These are phyloP conservation scores for Ceratonia siliqua DNA, from an alignment of 306 rosid genomes.

Conservation along the genomic window DNA sequence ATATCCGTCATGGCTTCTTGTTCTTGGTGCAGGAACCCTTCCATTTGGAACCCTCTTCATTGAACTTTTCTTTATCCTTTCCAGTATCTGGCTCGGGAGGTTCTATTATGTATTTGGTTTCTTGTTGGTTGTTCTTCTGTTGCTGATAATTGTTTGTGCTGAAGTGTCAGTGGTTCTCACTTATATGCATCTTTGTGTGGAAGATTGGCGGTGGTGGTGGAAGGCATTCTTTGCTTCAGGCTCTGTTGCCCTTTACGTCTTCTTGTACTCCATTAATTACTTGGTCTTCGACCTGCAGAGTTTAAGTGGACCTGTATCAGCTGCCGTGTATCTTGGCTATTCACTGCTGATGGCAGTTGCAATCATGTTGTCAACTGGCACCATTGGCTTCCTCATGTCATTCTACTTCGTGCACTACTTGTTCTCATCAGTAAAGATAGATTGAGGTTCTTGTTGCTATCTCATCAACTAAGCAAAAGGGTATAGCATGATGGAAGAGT, in stretches of 20 bases:
- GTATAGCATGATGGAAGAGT: constrained; percentile 21
- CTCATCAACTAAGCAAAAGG: constrained; percentile 21
- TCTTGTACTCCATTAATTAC: constrained; percentile 68
- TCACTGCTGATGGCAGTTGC: constrained; percentile 65
- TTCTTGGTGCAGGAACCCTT: constrained; percentile 69
- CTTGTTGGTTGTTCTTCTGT: constrained; percentile 52
- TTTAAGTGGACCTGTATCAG: constrained; percentile 70
- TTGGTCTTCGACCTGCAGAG: constrained; percentile 67
- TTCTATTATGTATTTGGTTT: constrained; percentile 69
- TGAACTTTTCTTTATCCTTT: constrained; percentile 67
- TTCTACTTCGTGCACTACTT: constrained; percentile 70
- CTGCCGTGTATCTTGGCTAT: constrained; percentile 60
- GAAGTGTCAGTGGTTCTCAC: constrained; percentile 71
- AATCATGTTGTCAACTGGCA: constrained; percentile 64
- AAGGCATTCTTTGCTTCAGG: constrained; percentile 72
- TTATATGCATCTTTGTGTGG: constrained; percentile 72
- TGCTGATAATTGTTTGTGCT: constrained; percentile 64
- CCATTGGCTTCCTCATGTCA: constrained; percentile 59
- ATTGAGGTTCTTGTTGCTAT: constrained; percentile 30
- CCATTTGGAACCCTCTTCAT: constrained; percentile 74
- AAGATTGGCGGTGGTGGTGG: constrained; percentile 81
- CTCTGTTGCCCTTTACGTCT: constrained; percentile 62
- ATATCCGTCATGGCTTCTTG: constrained; percentile 67
- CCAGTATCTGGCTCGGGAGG: constrained; percentile 74
- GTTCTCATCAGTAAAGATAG: constrained; percentile 67